phyloP scores from a whole-genome alignment of 768 basidiomycete genomes.

The Xerocomellus chrysenteron region DNA sequence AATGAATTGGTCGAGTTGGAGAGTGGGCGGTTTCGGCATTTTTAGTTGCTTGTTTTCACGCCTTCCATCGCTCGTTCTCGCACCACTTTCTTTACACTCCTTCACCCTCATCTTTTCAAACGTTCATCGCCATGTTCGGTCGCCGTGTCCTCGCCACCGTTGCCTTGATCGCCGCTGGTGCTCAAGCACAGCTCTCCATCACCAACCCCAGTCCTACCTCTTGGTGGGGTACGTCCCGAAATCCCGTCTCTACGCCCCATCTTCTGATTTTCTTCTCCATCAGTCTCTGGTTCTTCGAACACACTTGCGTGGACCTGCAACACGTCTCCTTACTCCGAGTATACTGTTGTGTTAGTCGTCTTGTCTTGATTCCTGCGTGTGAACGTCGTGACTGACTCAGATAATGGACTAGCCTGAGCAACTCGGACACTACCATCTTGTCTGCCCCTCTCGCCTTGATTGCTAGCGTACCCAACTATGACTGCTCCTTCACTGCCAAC shows the following conservation, averaged over 20 bases:
- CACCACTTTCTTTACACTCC: constrained; percentile 12
- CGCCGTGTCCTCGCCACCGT: constrained; percentile 36
- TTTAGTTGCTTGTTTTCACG: constrained; percentile 7
- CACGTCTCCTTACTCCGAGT: constrained; percentile 37
- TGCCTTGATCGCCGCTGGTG: constrained; percentile 38
- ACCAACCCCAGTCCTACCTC: constrained; percentile 41
- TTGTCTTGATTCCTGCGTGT: constrained; percentile 1
- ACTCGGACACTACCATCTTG: constrained; percentile 42
- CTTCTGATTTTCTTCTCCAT: neutral
- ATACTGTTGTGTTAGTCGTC: constrained; percentile 44
- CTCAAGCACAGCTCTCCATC: constrained; percentile 42
- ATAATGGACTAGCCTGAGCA: constrained; percentile 39
- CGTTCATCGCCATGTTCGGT: constrained; percentile 30
- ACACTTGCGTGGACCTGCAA: constrained; percentile 60
- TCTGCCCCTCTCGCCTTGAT: constrained; percentile 41
- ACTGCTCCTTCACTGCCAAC: constrained; percentile 57
- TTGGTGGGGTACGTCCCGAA: constrained; percentile 60
- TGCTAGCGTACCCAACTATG: constrained; percentile 50
- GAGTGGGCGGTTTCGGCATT: constrained; percentile 1
- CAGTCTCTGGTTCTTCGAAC: constrained; percentile 60
- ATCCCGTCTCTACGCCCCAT: neutral
- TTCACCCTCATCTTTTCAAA: constrained; percentile 1
- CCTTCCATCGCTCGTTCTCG: constrained; percentile 27
- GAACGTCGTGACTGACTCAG: constrained; percentile 7
- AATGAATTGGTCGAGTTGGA: constrained; percentile 17